Conservation (phyloP, 2,329 filamentous ascomycete genomes). For the Xylaria sp. region DNA sequence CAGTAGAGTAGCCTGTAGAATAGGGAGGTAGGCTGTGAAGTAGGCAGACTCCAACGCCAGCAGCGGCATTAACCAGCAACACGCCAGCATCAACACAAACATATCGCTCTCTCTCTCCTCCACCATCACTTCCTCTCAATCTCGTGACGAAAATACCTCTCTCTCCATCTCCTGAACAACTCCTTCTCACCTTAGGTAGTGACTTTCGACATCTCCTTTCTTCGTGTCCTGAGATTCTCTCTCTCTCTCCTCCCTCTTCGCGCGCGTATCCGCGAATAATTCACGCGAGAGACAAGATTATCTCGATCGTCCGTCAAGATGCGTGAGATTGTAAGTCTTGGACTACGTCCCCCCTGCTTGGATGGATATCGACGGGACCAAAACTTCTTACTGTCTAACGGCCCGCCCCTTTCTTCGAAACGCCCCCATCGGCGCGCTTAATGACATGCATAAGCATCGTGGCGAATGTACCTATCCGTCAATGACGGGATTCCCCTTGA, state of each 20-base stretch:
- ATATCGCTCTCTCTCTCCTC: too few species aligned
- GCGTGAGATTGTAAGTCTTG: slow-evolving; percentile 65
- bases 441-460: slow-evolving; percentile 19
- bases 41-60: too few species aligned
- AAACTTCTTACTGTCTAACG: too few species aligned
- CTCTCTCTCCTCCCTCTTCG: not conserved
- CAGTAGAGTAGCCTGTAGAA: too few species aligned
- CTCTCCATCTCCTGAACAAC: not conserved
- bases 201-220: not conserved
- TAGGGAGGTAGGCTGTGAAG: too few species aligned
- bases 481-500: not conserved
- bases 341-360: slow-evolving; percentile 26
- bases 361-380: slow-evolving; percentile 35
- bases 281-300: slow-evolving; percentile 7
- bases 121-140: too few species aligned
- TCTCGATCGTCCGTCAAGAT: slow-evolving; percentile 47
- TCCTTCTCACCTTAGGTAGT: not conserved
- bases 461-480: not conserved
- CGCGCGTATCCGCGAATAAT: slow-evolving; percentile 14
- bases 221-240: not conserved
- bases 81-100: too few species aligned
- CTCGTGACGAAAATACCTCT: not conserved
- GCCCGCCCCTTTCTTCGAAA: too few species aligned
- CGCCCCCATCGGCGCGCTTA: too few species aligned
- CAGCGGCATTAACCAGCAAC: too few species aligned